A percentile compares a stretch with the other conserved stretches of the same genome.
Conservation (phyloP, 1,139 yeast genomes). For the Protomyces arabidopsidicola region DNA sequence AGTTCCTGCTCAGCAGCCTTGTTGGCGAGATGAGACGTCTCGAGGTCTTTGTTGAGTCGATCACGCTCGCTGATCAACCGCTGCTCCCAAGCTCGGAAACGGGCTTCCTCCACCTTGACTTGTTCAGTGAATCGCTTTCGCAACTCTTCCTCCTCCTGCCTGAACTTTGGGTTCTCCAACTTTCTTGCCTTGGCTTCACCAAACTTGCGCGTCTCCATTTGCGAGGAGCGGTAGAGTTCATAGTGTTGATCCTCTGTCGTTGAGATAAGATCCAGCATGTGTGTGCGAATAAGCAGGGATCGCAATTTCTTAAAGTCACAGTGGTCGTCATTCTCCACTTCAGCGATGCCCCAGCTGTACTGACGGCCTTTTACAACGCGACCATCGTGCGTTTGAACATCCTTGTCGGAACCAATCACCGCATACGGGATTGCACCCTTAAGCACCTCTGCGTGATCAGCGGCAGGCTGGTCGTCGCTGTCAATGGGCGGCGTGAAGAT, state of each 20-base stretch:
- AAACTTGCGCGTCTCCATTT: slow-evolving; percentile 60
- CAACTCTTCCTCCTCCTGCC: slow-evolving; percentile 91
- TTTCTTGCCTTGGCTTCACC: slow-evolving; percentile 46
- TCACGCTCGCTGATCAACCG: slow-evolving; percentile 92
- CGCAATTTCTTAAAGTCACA: slow-evolving; percentile 93
- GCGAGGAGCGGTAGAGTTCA: slow-evolving; percentile 77
- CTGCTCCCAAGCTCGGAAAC: slow-evolving; percentile 98
- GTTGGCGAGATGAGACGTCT: slow-evolving; percentile 58
- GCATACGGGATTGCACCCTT: slow-evolving; percentile 79
- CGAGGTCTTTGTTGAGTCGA: slow-evolving; percentile 88
- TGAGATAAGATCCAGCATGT: slow-evolving; percentile 81
- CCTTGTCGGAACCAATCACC: slow-evolving; percentile 84
- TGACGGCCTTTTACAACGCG: slow-evolving; percentile 80
- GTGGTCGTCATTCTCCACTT: slow-evolving; percentile 91
- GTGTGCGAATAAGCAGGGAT: slow-evolving; percentile 80
- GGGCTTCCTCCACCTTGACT: slow-evolving; percentile 92
- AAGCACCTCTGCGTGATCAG: slow-evolving; percentile 32
- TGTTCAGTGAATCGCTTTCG: slow-evolving; percentile 97
- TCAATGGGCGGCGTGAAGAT: slow-evolving; percentile 77
- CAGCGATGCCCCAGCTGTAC: slow-evolving; percentile 97
- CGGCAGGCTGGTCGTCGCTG: slow-evolving; percentile 33
- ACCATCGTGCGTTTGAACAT: slow-evolving; percentile 72
- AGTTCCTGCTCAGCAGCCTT: slow-evolving; percentile 24
- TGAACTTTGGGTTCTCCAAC: slow-evolving; percentile 77
- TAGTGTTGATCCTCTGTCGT: slow-evolving; percentile 91